Conservation (phyloP, 2,329 filamentous ascomycete genomes). For the Fusarium graminum region DNA sequence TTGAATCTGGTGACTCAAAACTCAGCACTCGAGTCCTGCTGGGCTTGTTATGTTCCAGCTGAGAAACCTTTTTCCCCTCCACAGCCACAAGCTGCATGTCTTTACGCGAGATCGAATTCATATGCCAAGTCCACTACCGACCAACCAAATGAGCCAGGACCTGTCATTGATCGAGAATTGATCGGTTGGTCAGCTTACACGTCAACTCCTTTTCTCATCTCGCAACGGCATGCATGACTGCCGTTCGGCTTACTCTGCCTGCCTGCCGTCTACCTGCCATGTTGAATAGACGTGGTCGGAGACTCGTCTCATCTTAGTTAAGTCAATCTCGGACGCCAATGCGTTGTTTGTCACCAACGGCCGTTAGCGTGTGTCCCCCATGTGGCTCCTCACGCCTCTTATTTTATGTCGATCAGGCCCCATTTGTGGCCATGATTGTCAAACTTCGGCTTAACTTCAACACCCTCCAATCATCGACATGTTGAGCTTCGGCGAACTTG, state of each 20-base stretch:
- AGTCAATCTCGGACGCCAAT: constrained; percentile 41
- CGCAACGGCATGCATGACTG: constrained; percentile 21
- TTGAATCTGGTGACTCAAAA: not conserved
- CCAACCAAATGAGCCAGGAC: constrained; percentile 18
- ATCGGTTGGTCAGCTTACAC: constrained; percentile 38
- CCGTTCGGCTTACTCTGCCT: constrained; percentile 2
- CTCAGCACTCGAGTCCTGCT: not conserved
- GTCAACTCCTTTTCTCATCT: constrained; percentile 18
- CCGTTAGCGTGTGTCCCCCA: constrained; percentile 46
- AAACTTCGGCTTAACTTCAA: constrained; percentile 25
- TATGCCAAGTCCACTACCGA: constrained; percentile 7
- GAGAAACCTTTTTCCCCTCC: constrained; percentile 26
- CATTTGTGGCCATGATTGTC: constrained; percentile 23
- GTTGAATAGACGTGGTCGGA: constrained; percentile 30
- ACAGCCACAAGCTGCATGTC: constrained; percentile 19
- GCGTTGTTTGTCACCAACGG: constrained; percentile 46
- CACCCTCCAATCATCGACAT: constrained; percentile 19
- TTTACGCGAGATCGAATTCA: constrained; percentile 33
- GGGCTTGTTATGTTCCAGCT: constrained; percentile 34
- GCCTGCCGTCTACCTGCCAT: not conserved
- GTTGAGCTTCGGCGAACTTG: constrained; percentile 28
- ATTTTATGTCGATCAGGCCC: constrained; percentile 31
- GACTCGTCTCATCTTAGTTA: constrained; percentile 42
- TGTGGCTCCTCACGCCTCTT: constrained; percentile 42
- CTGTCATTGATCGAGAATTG: constrained; percentile 27